Base-by-base conservation (phyloP, 495 filamentous ascomycete species). In the Daldinia decipiens region DNA sequence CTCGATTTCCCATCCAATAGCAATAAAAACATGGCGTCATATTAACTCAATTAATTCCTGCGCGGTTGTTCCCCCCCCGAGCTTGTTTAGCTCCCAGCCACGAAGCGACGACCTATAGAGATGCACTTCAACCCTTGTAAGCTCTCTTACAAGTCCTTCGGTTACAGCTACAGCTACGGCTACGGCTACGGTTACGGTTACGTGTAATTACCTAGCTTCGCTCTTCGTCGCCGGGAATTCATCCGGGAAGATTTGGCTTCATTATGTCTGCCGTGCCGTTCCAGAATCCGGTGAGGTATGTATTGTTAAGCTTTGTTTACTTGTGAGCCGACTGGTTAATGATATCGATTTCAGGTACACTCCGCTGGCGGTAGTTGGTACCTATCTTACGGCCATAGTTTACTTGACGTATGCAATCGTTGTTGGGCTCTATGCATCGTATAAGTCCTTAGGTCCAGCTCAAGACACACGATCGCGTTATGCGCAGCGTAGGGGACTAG, bases 391-490 rank as follows among this genome's bases (percentile, higher is more conserved):
- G 38, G 51, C 80, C 12, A 69, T 79, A 5, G 67, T 74, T 19
- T 80, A 79, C 56, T 75, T 84, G 54, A 80, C 77, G 7, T 78
- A 76, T 51, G 76, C 79, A 5, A 74, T 82, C 24, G 65, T 71
- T 24, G 67, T 59, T 54, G 81, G 80, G 29, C 77, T 85, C 19
- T 82, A 80, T 40, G 77, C 77, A 52, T 82, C 84, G 2, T 81
- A 82, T 59, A 78, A 76, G 52, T 78, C 74, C n/a, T 74, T 86
- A 8, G 74, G 82, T 4, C 84, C 85, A 21, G 75, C 81, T 21
- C 78, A 83, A 43, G 74, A 79, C 31, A 86, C 84, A 15, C 78
- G 84, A n/a, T 73, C 72, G 13, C 84, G 84, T 38, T 70, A 79
- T n/a, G 61, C 77, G 2, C 73, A 80, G 34, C 81, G 84, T 63